These are phyloP conservation scores for Hyaloscypha hepaticicola DNA, from an alignment of 495 filamentous ascomycete species.

Conservation along the genomic window DNA sequence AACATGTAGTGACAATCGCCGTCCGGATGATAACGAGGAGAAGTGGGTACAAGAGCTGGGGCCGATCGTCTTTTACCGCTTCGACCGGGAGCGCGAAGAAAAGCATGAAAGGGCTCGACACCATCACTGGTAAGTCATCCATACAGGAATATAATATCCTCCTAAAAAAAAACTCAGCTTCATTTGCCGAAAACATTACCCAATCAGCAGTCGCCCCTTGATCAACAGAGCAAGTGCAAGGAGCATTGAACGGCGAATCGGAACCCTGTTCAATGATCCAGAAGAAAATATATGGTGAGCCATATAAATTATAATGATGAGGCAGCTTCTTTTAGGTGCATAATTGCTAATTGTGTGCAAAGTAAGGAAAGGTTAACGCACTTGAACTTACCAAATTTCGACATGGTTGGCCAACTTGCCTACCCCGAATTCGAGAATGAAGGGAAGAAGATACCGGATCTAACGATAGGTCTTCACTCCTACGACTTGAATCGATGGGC, in stretches of 20 bases:
- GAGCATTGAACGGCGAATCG: background rate
- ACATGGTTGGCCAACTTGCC: background rate
- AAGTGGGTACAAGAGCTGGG: background rate
- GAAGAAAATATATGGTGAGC: background rate
- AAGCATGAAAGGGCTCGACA: background rate
- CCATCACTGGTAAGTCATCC: background rate
- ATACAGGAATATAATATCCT: background rate
- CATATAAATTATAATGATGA: background rate
- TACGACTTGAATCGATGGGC: background rate
- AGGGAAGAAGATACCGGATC: background rate
- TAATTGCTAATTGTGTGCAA: background rate
- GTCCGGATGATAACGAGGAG: background rate
- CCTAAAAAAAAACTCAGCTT: background rate
- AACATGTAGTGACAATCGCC: background rate
- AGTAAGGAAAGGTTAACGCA: background rate
- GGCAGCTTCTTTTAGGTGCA: background rate
- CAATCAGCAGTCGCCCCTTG: background rate
- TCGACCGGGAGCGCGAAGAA: background rate
- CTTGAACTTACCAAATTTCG: background rate
- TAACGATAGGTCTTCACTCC: background rate
- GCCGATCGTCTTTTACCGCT: background rate
- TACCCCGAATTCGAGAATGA: background rate
- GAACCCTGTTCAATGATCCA: background rate
- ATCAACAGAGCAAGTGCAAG: background rate
- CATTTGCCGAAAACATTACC: background rate